Percentiles rank a stretch among this genome's conserved stretches.
phyloP scores from a whole-genome alignment of 2,329 filamentous ascomycete genomes.

The Aspergillus flavus region DNA sequence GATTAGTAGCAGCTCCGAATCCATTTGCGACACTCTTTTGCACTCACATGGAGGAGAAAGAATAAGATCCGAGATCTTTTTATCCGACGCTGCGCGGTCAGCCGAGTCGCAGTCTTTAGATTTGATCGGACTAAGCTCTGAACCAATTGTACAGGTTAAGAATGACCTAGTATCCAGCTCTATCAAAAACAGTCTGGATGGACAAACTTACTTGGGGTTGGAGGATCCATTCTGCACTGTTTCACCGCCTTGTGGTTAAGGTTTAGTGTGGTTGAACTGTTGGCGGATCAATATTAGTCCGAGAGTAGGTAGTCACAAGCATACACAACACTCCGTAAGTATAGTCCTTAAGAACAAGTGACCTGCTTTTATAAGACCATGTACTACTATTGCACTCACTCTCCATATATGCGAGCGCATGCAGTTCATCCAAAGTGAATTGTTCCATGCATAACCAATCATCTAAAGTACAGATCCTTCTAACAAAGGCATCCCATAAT shows the following conservation, averaged over 20 bases:
- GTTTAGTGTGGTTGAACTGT: constrained; percentile 10
- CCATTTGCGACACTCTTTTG: constrained; percentile 4
- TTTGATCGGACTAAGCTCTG: constrained; percentile 16
- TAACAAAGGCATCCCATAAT: constrained; percentile 11
- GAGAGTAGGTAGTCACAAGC: not conserved
- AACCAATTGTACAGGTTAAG: constrained; percentile 8
- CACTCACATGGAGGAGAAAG: constrained; percentile 20
- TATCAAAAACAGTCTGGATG: constrained; percentile 7
- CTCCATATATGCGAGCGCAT: not conserved
- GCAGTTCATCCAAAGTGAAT: not conserved
- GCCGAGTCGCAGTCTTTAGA: constrained; percentile 5
- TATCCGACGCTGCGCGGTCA: constrained; percentile 9
- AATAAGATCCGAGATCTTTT: constrained; percentile 15
- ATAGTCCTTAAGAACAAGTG: not conserved
- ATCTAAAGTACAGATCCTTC: constrained; percentile 6
- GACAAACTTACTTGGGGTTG: constrained; percentile 25
- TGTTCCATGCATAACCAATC: not conserved
- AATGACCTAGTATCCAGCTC: constrained; percentile 2
- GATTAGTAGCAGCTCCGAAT: constrained; percentile 9
- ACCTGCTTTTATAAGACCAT: not conserved
- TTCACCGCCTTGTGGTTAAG: constrained; percentile 28
- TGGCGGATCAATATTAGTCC: constrained; percentile 14
- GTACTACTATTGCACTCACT: not conserved
- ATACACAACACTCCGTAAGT: no score
- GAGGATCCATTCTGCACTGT: constrained; percentile 30